These are phyloP conservation scores for Citrus medica DNA, from an alignment of 345 rosid species.

Conservation along the genomic window DNA sequence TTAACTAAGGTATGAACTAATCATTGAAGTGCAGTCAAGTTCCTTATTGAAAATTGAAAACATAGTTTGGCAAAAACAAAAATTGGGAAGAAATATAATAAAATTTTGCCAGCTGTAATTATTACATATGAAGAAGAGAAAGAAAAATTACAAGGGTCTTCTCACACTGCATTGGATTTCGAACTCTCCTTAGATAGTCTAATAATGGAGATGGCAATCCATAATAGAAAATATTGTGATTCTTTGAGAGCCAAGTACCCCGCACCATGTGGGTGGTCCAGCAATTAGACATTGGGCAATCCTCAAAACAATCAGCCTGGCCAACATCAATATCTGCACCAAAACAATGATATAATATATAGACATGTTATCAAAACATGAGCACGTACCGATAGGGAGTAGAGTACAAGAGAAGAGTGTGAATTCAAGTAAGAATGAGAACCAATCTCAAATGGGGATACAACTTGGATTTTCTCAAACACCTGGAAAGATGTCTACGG, in stretches of 20 bases:
- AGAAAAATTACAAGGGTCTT: constrained; percentile 39
- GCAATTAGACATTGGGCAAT: constrained; percentile 25
- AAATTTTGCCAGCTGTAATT: neutral
- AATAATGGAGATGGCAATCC: constrained; percentile 81
- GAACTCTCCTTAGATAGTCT: constrained; percentile 58
- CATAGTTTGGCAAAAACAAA: neutral
- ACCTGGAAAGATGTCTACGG: neutral
- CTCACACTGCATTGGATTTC: constrained; percentile 2
- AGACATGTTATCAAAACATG: neutral
- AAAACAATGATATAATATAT: constrained; percentile 10
- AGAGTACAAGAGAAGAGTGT: neutral
- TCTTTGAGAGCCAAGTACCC: constrained; percentile 83
- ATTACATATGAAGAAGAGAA: neutral
- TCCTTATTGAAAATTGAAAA: neutral
- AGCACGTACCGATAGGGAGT: neutral
- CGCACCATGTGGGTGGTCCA: constrained; percentile 87
- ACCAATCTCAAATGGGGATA: neutral
- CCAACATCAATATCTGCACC: constrained; percentile 72
- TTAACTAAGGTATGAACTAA: neutral
- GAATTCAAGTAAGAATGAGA: neutral
- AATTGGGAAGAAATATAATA: neutral
- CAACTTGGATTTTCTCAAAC: neutral
- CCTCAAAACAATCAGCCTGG: constrained; percentile 32
- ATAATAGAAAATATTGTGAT: constrained; percentile 62
- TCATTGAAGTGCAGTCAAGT: neutral